phyloP scores from a whole-genome alignment of 148 eudicot genomes.

The Chenopodium suecicum region DNA sequence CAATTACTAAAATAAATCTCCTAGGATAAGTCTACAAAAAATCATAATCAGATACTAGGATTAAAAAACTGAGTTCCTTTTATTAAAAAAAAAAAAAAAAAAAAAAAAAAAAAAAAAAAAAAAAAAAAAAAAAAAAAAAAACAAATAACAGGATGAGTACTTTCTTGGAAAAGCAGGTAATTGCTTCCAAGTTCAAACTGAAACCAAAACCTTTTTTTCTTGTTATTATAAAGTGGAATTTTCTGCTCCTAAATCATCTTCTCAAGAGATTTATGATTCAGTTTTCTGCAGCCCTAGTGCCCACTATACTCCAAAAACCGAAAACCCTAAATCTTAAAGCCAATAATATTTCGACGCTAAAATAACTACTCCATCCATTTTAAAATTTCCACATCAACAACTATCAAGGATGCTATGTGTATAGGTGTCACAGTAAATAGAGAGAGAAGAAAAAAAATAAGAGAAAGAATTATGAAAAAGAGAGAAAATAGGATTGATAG shows the following conservation, averaged over 20 bases:
- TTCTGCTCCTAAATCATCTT: background rate
- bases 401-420: background rate
- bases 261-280: background rate
- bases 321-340: background rate
- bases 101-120: background rate
- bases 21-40: background rate
- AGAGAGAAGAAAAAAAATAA: background rate
- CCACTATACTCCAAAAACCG: background rate
- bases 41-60: background rate
- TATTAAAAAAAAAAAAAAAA: background rate
- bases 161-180: background rate
- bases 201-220: background rate
- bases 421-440: background rate
- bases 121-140: background rate
- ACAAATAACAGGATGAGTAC: background rate
- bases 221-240: background rate
- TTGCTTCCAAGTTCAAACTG: background rate
- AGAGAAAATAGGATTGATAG: background rate
- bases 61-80: background rate
- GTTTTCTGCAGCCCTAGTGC: background rate
- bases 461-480: too few relatives aligned
- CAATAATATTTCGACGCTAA: background rate
- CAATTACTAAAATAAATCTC: background rate
- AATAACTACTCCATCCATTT: background rate
- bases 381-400: background rate